Evolutionary conservation across 805 yeast genomes (phyloP).

Genomic region (Suhomyces tanzawaensis): DNA sequence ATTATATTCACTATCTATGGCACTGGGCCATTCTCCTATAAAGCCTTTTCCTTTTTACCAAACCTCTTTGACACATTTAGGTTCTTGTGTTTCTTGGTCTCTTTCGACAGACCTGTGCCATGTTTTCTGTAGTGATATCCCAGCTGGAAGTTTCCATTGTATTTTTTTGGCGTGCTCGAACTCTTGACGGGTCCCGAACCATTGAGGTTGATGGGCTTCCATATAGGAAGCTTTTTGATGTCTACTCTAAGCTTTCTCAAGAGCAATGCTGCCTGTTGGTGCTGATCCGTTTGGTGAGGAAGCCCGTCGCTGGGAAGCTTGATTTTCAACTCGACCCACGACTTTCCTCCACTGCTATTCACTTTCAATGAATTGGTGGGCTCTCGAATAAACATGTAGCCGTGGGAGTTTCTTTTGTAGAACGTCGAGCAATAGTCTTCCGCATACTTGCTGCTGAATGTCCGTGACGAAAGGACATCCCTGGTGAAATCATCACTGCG

Average conservation of each 20-base stretch:
- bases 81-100: constrained; percentile 1
- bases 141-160: background rate
- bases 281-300: background rate
- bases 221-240: constrained; percentile 21
- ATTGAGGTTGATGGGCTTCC: constrained; percentile 23
- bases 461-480: constrained; percentile 6
- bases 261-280: background rate
- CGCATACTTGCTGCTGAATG: constrained; percentile 6
- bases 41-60: background rate
- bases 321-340: constrained; percentile 26
- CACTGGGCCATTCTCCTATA: too few species aligned
- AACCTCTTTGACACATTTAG: constrained; percentile 13
- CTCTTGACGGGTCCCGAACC: constrained; percentile 5
- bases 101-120: background rate
- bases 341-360: constrained; percentile 21
- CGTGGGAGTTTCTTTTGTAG: constrained; percentile 30
- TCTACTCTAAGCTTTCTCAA: constrained; percentile 24
- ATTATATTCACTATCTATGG: too few species aligned
- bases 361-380: constrained; percentile 27
- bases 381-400: constrained; percentile 36
- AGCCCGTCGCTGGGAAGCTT: constrained; percentile 12
- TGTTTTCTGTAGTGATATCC: constrained; percentile 4
- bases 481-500: constrained; percentile 5
- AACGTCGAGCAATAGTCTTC: constrained; percentile 28
- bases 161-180: background rate